Evolutionary conservation across 2,329 filamentous ascomycete genomes (phyloP).

Genomic region (Arthroderma sp.): DNA sequence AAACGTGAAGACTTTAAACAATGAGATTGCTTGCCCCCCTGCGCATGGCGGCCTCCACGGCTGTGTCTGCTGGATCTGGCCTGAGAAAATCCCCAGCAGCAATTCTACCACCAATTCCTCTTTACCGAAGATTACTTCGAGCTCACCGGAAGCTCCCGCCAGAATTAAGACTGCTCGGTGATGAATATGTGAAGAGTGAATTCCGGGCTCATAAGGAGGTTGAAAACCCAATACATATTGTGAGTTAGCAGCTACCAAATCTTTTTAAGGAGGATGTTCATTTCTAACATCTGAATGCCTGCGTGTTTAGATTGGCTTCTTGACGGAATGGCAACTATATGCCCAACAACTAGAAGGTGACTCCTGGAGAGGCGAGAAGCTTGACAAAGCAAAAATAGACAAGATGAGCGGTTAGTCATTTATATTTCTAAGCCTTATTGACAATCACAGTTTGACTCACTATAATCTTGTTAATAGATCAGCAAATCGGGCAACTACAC

Average conservation of each 20-base stretch:
- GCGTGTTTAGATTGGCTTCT: slow-evolving; percentile 64
- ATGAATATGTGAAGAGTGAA: slow-evolving; percentile 86
- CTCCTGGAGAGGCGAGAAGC: slow-evolving; percentile 66
- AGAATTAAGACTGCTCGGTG: slow-evolving; percentile 69
- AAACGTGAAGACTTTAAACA: neutral
- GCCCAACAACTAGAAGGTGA: slow-evolving; percentile 86
- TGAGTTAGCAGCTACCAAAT: slow-evolving; percentile 31
- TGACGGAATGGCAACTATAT: slow-evolving; percentile 93
- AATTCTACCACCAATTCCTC: slow-evolving; percentile 70
- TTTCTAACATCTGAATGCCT: neutral
- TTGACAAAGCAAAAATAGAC: slow-evolving; percentile 70
- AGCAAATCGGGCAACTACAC: slow-evolving; percentile 86
- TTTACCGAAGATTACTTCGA: slow-evolving; percentile 79
- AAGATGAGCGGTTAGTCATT: slow-evolving; percentile 74
- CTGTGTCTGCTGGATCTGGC: slow-evolving; percentile 27
- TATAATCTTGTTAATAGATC: slow-evolving; percentile 43
- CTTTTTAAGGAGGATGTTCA: neutral
- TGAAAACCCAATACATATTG: slow-evolving; percentile 85
- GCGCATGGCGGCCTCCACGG: slow-evolving; percentile 28
- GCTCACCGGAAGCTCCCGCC: slow-evolving; percentile 66
- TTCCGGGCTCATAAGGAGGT: slow-evolving; percentile 72
- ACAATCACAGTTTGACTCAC: slow-evolving; percentile 1
- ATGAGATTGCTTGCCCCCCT: slow-evolving; percentile 27
- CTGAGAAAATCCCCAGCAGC: slow-evolving; percentile 44
- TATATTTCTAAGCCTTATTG: slow-evolving; percentile 1